phyloP scores from a whole-genome alignment of 2,329 filamentous ascomycete species.

The Alternaria brassicae region DNA sequence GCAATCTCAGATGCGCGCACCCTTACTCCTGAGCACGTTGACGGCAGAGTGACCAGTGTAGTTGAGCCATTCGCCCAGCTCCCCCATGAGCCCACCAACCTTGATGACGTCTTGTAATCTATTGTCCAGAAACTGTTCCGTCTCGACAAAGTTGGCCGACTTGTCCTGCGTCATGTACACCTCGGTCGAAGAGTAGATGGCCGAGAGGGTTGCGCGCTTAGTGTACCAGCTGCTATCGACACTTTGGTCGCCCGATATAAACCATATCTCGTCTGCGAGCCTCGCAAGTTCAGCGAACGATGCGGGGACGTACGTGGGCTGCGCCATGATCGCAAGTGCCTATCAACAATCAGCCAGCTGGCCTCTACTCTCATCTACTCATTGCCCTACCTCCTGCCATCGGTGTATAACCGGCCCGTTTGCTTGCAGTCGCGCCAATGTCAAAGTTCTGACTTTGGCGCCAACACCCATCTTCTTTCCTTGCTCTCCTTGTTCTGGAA shows the following conservation, averaged over 20 bases:
- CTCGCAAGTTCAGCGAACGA: constrained; percentile 80
- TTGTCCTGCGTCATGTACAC: constrained; percentile 93
- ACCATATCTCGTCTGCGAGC: constrained; percentile 92
- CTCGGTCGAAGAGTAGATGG: constrained; percentile 76
- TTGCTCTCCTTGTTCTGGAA: constrained; percentile 41
- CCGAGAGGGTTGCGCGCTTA: constrained; percentile 67
- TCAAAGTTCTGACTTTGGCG: constrained; percentile 71
- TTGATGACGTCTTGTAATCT: constrained; percentile 73
- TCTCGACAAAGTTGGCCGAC: constrained; percentile 75
- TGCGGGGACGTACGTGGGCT: constrained; percentile 76
- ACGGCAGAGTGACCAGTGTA: constrained; percentile 80
- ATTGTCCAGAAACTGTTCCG: constrained; percentile 78
- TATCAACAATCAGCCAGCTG: constrained; percentile 45
- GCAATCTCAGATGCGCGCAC: constrained; percentile 71
- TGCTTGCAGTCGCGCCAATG: constrained; percentile 77
- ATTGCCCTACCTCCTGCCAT: constrained; percentile 79
- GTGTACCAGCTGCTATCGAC: constrained; percentile 92
- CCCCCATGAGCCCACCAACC: constrained; percentile 67
- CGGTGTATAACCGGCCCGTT: constrained; percentile 75
- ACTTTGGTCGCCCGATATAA: constrained; percentile 78
- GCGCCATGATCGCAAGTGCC: constrained; percentile 90
- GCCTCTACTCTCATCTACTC: constrained; percentile 38
- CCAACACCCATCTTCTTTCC: constrained; percentile 58
- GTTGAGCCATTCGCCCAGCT: constrained; percentile 77
- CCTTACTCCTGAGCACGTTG: constrained; percentile 88